A percentile compares a stretch with the other conserved stretches of the same genome.
phyloP scores from a whole-genome alignment of 768 basidiomycete species.

The Auricularia sp. region DNA sequence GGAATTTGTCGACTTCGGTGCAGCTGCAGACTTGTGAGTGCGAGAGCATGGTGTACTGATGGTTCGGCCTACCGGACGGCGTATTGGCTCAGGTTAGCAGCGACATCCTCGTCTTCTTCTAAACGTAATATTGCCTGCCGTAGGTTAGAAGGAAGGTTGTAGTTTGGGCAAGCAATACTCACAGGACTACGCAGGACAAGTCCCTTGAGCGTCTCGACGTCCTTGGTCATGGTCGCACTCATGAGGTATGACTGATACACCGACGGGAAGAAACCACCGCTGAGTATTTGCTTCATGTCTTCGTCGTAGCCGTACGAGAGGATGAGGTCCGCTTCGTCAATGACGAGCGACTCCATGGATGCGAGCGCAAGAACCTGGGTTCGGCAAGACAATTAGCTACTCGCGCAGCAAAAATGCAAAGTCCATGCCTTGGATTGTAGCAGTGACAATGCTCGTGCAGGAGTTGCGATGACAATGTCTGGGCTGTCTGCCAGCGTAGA shows the following conservation, averaged over 20 bases:
- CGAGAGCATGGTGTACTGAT: not conserved
- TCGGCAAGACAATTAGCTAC: not conserved
- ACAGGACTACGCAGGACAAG: slow-evolving; percentile 82
- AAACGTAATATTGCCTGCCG: slow-evolving; percentile 70
- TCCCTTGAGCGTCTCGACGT: slow-evolving; percentile 85
- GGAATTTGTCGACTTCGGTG: slow-evolving; percentile 93
- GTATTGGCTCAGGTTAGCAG: slow-evolving; percentile 75
- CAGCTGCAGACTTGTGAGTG: slow-evolving; percentile 37
- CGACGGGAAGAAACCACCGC: slow-evolving; percentile 59
- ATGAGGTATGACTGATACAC: slow-evolving; percentile 89
- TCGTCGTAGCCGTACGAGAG: slow-evolving; percentile 95
- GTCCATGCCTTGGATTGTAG: slow-evolving; percentile 55
- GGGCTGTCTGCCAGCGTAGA: slow-evolving; percentile 56
- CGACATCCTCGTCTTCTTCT: slow-evolving; percentile 80
- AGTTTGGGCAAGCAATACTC: slow-evolving; percentile 17
- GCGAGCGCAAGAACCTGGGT: slow-evolving; percentile 51
- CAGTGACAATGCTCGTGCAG: slow-evolving; percentile 55
- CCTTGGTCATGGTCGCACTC: slow-evolving; percentile 96
- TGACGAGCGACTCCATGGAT: slow-evolving; percentile 74
- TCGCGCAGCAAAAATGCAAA: not conserved
- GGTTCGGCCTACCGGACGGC: slow-evolving; percentile 48
- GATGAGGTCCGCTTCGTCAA: slow-evolving; percentile 96
- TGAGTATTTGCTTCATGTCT: slow-evolving; percentile 60
- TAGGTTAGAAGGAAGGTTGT: not conserved
- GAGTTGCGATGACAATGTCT: slow-evolving; percentile 72